Evolutionary conservation across 1,284 basidiomycete genomes (phyloP).

Genomic region (Leccinum pallidistipes): DNA sequence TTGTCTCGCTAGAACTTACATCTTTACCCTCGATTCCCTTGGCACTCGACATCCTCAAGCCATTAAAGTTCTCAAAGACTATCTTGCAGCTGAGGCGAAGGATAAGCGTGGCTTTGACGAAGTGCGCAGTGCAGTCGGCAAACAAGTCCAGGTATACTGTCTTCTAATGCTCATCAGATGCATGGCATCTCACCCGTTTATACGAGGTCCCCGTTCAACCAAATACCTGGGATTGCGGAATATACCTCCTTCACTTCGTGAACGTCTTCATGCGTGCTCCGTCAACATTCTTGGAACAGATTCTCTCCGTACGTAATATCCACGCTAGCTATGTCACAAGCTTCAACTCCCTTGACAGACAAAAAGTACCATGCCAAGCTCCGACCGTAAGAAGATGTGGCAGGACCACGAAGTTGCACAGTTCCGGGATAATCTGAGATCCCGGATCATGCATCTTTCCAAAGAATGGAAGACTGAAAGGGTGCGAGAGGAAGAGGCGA

Average conservation of each 20-base stretch:
- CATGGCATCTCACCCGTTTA: background rate
- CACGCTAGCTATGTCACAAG: background rate
- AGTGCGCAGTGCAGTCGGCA: constrained; percentile 44
- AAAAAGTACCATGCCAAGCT: constrained; percentile 30
- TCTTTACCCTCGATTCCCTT: constrained; percentile 90
- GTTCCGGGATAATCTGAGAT: constrained; percentile 38
- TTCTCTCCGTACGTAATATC: constrained; percentile 41
- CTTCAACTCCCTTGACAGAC: constrained; percentile 26
- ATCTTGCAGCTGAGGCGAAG: constrained; percentile 77
- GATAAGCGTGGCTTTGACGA: constrained; percentile 64
- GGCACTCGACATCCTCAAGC: constrained; percentile 68
- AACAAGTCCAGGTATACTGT: constrained; percentile 46
- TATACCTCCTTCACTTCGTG: constrained; percentile 83
- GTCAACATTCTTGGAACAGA: constrained; percentile 41
- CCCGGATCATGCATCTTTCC: constrained; percentile 39
- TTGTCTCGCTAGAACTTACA: constrained; percentile 56
- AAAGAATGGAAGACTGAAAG: constrained; percentile 42
- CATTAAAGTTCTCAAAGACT: constrained; percentile 59
- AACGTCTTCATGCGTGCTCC: constrained; percentile 67
- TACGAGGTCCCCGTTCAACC: constrained; percentile 74
- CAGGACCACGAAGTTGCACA: constrained; percentile 37
- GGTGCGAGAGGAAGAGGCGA: constrained; percentile 35
- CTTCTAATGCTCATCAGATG: background rate
- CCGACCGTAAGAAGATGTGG: constrained; percentile 51
- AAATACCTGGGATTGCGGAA: constrained; percentile 85